Evolutionary conservation across 306 rosid genomes (phyloP), one percentile per base, ranked within the genome.

Genomic region (Vicia faba): DNA sequence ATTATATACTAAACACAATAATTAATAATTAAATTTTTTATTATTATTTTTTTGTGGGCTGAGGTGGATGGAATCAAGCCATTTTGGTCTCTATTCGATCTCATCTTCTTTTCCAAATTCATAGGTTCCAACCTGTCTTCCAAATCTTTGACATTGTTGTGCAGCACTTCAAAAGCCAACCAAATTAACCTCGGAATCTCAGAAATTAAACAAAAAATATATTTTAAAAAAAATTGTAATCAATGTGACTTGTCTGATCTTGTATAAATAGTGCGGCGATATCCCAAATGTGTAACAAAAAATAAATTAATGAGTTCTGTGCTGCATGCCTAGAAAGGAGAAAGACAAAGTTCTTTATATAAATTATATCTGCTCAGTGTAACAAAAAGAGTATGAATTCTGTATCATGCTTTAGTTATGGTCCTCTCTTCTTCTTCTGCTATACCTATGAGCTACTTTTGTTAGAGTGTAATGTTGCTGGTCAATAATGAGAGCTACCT

Each of bases 101-200:
- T 61, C 39, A 26, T 69, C 71, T 63, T 69, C 66, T 16, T 61
- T 75, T 69, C 48, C 28, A 68, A 68, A 40, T 61, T 51, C 82
- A 88, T 65, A 90, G 88, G 78, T 69, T 84, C 83, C 81, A 81
- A 19, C 87, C 76, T n/a, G 51, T 72, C 78, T 79, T 82, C 84
- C 86, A 75, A 77, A 70, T 84, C 87, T 85, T 61, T 55, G 50
- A 56, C 67, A 68, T 29, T 62, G 60, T 40, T 58, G 50, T 28
- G 73, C 61, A 43, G 51, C 75, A 69, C 31, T 69, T 75, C 66
- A 69, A 61, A 15, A 43, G 70, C 54, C 45, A 69, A 44, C 38
- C 61, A 54, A 43, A 44, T 69, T 76, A 69, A 62, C 71, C 67
- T 69, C 61, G 45, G 80, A 76, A 70, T 69, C 75, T 76, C 80